Evolutionary conservation across 768 basidiomycete species (phyloP).

Genomic region (Termitomyces sp.): DNA sequence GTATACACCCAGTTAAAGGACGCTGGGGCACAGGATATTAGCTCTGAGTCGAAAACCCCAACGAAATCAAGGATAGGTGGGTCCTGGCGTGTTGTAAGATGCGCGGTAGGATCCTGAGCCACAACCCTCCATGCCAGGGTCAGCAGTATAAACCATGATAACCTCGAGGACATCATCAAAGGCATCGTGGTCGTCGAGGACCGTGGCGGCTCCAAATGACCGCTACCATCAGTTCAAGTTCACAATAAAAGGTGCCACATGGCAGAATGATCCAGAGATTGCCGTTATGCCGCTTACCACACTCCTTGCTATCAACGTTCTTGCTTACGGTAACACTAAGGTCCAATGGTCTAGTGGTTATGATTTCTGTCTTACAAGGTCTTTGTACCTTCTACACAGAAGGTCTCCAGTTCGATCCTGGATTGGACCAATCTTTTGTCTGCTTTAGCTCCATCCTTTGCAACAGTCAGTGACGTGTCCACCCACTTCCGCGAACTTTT

Average conservation of each 20-base stretch:
- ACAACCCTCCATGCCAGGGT: neutral
- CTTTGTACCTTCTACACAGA: conserved; percentile 18
- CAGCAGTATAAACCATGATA: conserved; percentile 4
- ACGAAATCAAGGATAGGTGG: conserved; percentile 19
- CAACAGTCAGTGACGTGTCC: too few relatives aligned
- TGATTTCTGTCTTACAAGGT: conserved; percentile 37
- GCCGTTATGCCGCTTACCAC: neutral
- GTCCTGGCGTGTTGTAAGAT: conserved; percentile 6
- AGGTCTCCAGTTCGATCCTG: conserved; percentile 36
- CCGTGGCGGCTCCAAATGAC: neutral
- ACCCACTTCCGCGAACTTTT: too few relatives aligned
- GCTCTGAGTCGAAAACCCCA: conserved; percentile 4
- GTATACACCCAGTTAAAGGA: conserved; percentile 35
- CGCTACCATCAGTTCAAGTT: neutral
- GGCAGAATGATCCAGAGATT: neutral
- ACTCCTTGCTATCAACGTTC: too few relatives aligned
- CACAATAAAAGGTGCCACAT: neutral
- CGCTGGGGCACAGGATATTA: conserved; percentile 24
- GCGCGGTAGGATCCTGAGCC: neutral
- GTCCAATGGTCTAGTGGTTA: conserved; percentile 43
- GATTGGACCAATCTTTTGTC: conserved; percentile 21
- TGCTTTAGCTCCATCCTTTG: too few relatives aligned
- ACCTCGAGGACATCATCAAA: conserved; percentile 4
- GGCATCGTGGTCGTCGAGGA: neutral
- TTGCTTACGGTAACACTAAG: neutral